Evolutionary conservation across 2,329 filamentous ascomycete genomes (phyloP).

Genomic region (Aspergillus japonicus): DNA sequence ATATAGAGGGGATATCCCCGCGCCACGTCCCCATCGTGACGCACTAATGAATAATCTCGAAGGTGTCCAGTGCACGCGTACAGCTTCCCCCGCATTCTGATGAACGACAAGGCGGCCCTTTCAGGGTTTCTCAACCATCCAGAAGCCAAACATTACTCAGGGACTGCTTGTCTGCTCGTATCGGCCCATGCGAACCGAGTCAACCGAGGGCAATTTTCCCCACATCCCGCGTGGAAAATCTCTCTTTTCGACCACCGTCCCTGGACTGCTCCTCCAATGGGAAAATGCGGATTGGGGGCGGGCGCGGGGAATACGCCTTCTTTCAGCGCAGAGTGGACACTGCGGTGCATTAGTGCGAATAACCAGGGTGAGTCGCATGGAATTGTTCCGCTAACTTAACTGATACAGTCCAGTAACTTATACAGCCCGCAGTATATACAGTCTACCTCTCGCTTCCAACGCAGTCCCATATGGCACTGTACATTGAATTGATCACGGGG

Average conservation of each 20-base stretch:
- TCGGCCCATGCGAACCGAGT: background rate
- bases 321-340: background rate
- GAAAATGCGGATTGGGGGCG: background rate
- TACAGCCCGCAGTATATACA: too few species aligned
- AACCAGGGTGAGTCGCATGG: too few species aligned
- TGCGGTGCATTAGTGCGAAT: background rate
- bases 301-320: constrained; percentile 8
- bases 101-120: background rate
- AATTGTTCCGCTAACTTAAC: too few species aligned
- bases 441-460: too few species aligned
- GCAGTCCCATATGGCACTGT: background rate
- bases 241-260: background rate
- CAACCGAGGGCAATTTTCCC: background rate
- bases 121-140: background rate
- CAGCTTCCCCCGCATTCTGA: background rate
- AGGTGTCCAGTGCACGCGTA: background rate
- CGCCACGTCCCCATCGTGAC: background rate
- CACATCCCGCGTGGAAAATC: constrained; percentile 11
- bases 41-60: background rate
- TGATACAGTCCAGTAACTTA: too few species aligned
- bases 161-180: background rate
- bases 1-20: background rate
- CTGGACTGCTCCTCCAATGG: background rate
- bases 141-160: background rate
- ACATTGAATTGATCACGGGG: background rate